These are phyloP conservation scores for Margaritispora aquatica DNA, from an alignment of 495 filamentous ascomycete species.

Conservation along the genomic window DNA sequence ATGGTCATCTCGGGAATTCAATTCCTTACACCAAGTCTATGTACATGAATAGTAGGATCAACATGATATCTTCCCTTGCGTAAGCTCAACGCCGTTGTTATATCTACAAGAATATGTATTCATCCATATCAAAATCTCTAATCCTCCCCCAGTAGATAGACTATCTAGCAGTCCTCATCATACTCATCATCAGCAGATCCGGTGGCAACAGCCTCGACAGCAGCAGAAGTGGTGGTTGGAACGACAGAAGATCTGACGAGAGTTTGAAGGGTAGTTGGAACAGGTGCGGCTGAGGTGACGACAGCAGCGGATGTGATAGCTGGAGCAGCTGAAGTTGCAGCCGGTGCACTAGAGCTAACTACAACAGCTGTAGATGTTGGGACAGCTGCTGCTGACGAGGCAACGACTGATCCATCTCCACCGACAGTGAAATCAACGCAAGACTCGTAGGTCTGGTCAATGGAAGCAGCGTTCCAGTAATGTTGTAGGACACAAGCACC, in stretches of 20 bases:
- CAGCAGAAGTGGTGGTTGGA: not conserved
- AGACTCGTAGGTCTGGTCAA: conserved; percentile 67
- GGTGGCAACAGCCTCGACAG: not conserved
- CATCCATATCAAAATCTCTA: too few relatives aligned
- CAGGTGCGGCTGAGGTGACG: conserved; percentile 7
- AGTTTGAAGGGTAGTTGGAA: conserved; percentile 13
- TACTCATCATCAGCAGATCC: conserved; percentile 2
- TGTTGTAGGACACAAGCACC: conserved; percentile 63
- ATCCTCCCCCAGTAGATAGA: too few relatives aligned
- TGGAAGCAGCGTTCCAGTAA: conserved; percentile 61
- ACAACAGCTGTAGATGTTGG: not conserved
- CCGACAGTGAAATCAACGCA: conserved; percentile 62
- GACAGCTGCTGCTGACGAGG: conserved; percentile 21
- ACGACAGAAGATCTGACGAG: not conserved
- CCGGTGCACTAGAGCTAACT: not conserved
- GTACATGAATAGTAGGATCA: too few relatives aligned
- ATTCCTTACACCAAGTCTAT: too few relatives aligned
- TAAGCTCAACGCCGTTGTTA: too few relatives aligned
- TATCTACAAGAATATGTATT: too few relatives aligned
- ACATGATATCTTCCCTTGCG: too few relatives aligned
- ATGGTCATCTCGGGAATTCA: too few relatives aligned
- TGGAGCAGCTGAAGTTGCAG: not conserved
- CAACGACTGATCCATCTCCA: conserved; percentile 3
- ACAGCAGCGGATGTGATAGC: conserved; percentile 5
- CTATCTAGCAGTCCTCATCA: conserved; percentile 7